Base-by-base conservation (phyloP, 208 protist genomes). In the Vickermania ingenoplastis region DNA sequence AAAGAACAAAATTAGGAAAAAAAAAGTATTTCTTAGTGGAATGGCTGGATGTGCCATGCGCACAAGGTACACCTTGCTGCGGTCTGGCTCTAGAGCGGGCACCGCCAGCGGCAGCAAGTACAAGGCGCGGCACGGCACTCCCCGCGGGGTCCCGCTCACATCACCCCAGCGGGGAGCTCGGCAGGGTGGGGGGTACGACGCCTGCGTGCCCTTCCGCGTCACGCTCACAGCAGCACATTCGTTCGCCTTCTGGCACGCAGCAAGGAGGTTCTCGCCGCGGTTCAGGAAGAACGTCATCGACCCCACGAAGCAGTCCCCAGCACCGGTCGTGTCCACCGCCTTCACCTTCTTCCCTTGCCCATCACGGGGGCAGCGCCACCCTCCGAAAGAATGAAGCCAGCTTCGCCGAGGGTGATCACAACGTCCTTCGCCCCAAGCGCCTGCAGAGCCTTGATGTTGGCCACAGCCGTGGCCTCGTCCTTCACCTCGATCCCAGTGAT, bases 241-340 rank as follows among this genome's bases (percentile, higher is more conserved):
- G 65, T 94, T 94, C 5, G 87, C 89, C 41, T 73, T 61, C 60
- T 63, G 73, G 64, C 82, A 92, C 2, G 86, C 64, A 62, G 94
- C 80, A n/a, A 81, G 59, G 26, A 96, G 65, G 49, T 29, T 64
- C 54, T 80, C 72, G n/a, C 87, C 91, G 26, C 57, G 67, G 41
- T 72, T 82, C 57, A 97, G 54, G 62, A 91, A 96, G 73, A 81
- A 94, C n/a, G 84, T 75, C 76, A 97, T 86, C 27, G 83, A 77
- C 1, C 94, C 94, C 4, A 97, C 82, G 54, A 96, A 97, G 77
- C 79, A 94, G 74, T 97, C 94, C 26, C 94, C 94, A 1, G 94
- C 91, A 30, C 94, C 92, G 2, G 94, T 96, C 11, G 94, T 94
- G 77, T 97, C 94, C 5, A 96, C 81, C 2, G 92, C 86, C 69